Conservation (phyloP, 2,329 filamentous ascomycete genomes). For the Penicillium sclerotigenum region DNA sequence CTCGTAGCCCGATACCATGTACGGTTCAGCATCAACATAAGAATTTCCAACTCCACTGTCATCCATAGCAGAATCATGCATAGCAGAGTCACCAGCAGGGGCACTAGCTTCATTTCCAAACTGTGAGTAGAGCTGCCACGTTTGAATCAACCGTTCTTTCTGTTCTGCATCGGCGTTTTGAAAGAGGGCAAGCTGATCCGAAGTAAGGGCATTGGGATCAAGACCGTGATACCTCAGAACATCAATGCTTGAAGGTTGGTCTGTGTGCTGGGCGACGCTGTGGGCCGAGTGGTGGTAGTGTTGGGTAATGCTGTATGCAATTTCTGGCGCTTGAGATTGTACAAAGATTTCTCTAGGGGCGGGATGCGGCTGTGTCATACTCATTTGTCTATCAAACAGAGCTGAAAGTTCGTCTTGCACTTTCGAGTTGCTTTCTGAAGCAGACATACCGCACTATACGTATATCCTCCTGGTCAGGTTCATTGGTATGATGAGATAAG, state of each 20-base stretch:
- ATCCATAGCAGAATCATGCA: conserved; percentile 24
- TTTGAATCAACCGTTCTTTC: conserved; percentile 70
- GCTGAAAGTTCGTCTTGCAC: conserved; percentile 77
- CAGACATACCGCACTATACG: conserved; percentile 43
- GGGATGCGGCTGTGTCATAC: conserved; percentile 47
- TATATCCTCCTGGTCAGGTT: conserved; percentile 17
- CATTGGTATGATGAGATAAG: conserved; percentile 17
- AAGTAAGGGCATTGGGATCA: conserved; percentile 65
- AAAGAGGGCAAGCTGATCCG: conserved; percentile 76
- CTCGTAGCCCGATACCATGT: conserved; percentile 81
- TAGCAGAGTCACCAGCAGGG: conserved; percentile 6
- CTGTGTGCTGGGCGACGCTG: conserved; percentile 41
- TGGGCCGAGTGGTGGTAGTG: conserved; percentile 84
- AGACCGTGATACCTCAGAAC: conserved; percentile 66
- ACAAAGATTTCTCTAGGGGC: conserved; percentile 35
- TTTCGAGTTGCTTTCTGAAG: conserved; percentile 52
- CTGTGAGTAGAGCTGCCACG: conserved; percentile 75
- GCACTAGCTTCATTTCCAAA: background rate
- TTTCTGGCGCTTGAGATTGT: conserved; percentile 42
- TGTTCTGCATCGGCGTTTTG: conserved; percentile 69
- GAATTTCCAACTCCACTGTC: conserved; percentile 25
- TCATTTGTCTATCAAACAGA: conserved; percentile 75
- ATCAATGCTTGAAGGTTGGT: conserved; percentile 48
- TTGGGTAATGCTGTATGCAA: conserved; percentile 71
- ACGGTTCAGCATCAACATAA: conserved; percentile 70